phyloP scores from a whole-genome alignment of 169 alveolate genomes.

The Perkinsus chesapeaki region DNA sequence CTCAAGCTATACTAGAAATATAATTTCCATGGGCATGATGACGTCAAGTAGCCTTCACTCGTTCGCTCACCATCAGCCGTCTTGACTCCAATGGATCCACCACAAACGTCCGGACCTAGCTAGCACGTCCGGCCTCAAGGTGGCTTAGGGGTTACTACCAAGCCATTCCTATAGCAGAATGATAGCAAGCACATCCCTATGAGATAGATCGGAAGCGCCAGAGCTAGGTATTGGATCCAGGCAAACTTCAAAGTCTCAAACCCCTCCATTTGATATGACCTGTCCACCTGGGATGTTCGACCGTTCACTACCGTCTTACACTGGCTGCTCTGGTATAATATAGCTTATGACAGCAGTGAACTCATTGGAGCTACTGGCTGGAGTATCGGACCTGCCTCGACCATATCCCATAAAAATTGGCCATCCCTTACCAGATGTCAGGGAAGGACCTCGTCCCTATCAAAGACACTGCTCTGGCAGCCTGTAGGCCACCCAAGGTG shows the following conservation, averaged over 20 bases:
- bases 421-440: not conserved
- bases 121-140: too few relatives aligned
- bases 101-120: not conserved
- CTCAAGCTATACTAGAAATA: too few relatives aligned
- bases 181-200: not conserved
- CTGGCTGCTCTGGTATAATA: not conserved
- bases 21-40: too few relatives aligned
- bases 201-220: not conserved
- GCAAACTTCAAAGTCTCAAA: not conserved
- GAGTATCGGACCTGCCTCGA: not conserved
- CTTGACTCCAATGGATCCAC: not conserved
- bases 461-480: not conserved
- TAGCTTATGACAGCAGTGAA: not conserved
- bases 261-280: not conserved
- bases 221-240: not conserved
- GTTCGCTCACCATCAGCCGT: not conserved
- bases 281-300: not conserved
- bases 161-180: not conserved
- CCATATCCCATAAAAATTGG: not conserved
- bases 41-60: not conserved
- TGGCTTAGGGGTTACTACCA: not conserved
- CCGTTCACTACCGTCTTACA: not conserved
- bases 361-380: not conserved
- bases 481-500: not conserved
- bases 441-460: not conserved